A percentile compares a stretch with the other conserved stretches of the same genome.
Conservation (phyloP, 176 grass and related monocot species). For the Paspalum vaginatum region DNA sequence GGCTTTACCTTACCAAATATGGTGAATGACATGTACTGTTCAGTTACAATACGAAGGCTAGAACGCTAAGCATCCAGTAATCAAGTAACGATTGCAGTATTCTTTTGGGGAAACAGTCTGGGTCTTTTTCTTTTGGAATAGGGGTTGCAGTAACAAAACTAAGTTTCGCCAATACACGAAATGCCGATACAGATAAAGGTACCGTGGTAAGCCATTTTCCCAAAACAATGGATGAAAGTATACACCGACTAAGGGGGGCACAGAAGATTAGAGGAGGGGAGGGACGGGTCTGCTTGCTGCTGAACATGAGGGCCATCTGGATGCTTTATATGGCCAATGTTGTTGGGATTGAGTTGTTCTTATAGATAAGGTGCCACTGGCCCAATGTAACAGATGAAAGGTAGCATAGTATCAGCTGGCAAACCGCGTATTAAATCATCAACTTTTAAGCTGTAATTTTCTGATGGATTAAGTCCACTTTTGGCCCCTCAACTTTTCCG, state of each 20-base stretch:
- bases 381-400: too few species aligned
- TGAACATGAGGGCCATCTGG: background rate
- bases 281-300: too few species aligned
- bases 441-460: background rate
- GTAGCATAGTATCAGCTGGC: too few species aligned
- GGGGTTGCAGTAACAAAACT: background rate
- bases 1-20: background rate
- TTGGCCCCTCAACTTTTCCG: too few species aligned
- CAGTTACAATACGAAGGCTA: slow-evolving; percentile 2
- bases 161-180: too few species aligned
- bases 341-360: background rate
- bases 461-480: too few species aligned
- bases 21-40: slow-evolving; percentile 20
- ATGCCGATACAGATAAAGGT: too few species aligned
- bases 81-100: slow-evolving; percentile 28
- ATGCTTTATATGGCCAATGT: background rate
- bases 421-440: background rate
- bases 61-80: slow-evolving; percentile 20
- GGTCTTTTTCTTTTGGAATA: slow-evolving; percentile 10
- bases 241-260: too few species aligned
- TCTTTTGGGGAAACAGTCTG: slow-evolving; percentile 15
- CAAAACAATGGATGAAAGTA: too few species aligned
- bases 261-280: too few species aligned
- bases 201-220: too few species aligned
- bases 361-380: background rate